Evolutionary conservation across 2,329 filamentous ascomycete genomes (phyloP).

Genomic region (Nemania sp.): DNA sequence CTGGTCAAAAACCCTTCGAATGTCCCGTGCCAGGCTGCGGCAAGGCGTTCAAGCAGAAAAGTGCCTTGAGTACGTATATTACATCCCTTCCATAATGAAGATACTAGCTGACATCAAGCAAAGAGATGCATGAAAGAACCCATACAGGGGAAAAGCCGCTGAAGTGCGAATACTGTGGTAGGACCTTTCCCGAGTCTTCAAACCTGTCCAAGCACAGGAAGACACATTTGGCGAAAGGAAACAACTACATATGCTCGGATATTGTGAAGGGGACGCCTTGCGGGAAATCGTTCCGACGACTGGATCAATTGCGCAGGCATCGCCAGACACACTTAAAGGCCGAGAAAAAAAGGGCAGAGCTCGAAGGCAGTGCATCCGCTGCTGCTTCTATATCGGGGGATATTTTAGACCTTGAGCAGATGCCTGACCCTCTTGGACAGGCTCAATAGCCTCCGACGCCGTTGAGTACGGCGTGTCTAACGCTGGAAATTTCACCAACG

Average conservation of each 20-base stretch:
- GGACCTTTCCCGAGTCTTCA: constrained; percentile 65
- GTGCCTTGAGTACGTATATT: constrained; percentile 60
- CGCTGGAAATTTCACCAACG: too few relatives aligned
- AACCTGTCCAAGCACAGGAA: constrained; percentile 68
- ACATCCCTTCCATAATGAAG: background rate
- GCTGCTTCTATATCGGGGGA: constrained; percentile 9
- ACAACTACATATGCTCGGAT: constrained; percentile 49
- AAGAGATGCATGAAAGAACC: constrained; percentile 68
- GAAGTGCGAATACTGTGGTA: constrained; percentile 60
- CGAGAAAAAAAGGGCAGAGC: constrained; percentile 4
- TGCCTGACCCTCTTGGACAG: background rate
- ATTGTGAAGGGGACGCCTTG: constrained; percentile 46
- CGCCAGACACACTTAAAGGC: constrained; percentile 42
- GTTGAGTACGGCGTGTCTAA: too few relatives aligned
- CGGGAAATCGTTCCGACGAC: constrained; percentile 59
- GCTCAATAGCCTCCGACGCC: constrained; percentile 1
- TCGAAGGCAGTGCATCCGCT: constrained; percentile 8
- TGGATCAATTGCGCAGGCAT: constrained; percentile 61
- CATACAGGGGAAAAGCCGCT: constrained; percentile 69
- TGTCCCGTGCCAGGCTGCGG: constrained; percentile 55
- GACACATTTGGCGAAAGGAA: constrained; percentile 59
- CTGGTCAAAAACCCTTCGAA: constrained; percentile 64
- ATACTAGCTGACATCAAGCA: constrained; percentile 37
- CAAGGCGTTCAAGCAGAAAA: constrained; percentile 68
- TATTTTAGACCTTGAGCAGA: background rate